Evolutionary conservation across 2,329 filamentous ascomycete genomes (phyloP).

Genomic region (Sporothrix mexicana): DNA sequence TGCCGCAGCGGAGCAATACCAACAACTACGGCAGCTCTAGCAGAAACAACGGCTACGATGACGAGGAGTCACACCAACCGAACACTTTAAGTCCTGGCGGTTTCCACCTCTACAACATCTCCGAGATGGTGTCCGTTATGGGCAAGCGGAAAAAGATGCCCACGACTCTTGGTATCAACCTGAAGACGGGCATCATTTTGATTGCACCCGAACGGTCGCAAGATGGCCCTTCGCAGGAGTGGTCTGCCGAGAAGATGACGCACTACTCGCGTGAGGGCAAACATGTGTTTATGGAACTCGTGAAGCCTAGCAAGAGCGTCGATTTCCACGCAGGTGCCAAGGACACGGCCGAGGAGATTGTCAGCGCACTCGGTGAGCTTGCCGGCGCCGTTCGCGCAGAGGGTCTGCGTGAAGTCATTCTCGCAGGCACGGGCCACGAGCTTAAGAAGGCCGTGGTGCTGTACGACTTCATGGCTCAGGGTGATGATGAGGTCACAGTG

Average conservation of each 20-base stretch:
- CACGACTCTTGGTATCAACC: slow-evolving; percentile 92
- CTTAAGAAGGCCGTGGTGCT: slow-evolving; percentile 85
- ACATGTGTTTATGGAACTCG: slow-evolving; percentile 93
- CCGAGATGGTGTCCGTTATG: slow-evolving; percentile 96
- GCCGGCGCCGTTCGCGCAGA: slow-evolving; percentile 85
- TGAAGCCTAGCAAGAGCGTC: slow-evolving; percentile 89
- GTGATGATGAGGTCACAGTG: slow-evolving; percentile 95
- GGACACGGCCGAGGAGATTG: slow-evolving; percentile 94
- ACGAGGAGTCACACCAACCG: slow-evolving; percentile 42
- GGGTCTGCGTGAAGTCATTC: slow-evolving; percentile 81
- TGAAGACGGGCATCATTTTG: slow-evolving; percentile 85
- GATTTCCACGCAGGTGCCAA: slow-evolving; percentile 98
- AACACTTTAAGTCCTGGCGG: slow-evolving; percentile 69
- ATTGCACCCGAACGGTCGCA: slow-evolving; percentile 84
- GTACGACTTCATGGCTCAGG: slow-evolving; percentile 96
- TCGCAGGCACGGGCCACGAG: slow-evolving; percentile 71
- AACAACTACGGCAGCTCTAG: not conserved
- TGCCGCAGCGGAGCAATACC: slow-evolving; percentile 39
- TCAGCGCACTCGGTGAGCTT: slow-evolving; percentile 83
- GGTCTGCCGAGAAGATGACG: slow-evolving; percentile 93
- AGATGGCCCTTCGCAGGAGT: slow-evolving; percentile 87
- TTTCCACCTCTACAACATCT: slow-evolving; percentile 95
- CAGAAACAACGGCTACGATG: slow-evolving; percentile 43
- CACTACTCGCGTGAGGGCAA: slow-evolving; percentile 98
- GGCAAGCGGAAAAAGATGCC: slow-evolving; percentile 98